Base-by-base conservation (phyloP, 768 basidiomycete species). In the Naganishia onofrii region DNA sequence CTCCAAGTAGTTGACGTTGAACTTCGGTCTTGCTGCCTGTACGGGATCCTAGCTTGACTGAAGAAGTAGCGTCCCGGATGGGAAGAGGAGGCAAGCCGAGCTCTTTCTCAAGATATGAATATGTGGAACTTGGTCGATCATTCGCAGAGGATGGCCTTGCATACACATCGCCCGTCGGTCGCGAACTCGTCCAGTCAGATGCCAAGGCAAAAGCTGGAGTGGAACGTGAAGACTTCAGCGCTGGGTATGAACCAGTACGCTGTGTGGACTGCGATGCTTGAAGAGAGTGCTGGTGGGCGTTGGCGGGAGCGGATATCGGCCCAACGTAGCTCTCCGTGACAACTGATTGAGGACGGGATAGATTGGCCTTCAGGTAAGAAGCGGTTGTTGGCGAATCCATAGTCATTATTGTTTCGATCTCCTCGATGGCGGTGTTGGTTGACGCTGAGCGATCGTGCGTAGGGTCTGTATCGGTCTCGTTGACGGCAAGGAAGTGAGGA, bases 371-470 rank as follows among this genome's bases (percentile, higher is more conserved):
- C 57, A 69, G 38, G 31, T 69, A 69, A 1, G 55, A 44, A 17
- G 55, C 55, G 8, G 57, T 60, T 9, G 68, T 69, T 15, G 68
- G 68, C 31, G 68, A 69, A 36, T 69, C 68, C 68, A 69, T 69
- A 4, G 57, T 32, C 56, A 71, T 55, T 19, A 71, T 58, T 31
- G 67, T 71, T 34, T 71, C 70, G 66, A 71, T 71, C 58, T 71
- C 70, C 46, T 71, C 70, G 26, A 71, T 58, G 19, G 42, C 46
- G 8, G 46, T 69, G 44, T 36, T 69, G 44, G 42, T 69, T 12
- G 57, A 69, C 60, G 32, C 32, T 26, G 44, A 69, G 23, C 57
- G 38, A 9, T 52, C 68, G 36, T 69, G 56, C 8, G 31, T 8
- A 17, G n/a, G n/a, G 12, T 17, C 56, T 46, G 23, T 12, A 21